Percentiles rank a stretch among this genome's conserved stretches.
phyloP scores from a whole-genome alignment of 2,329 filamentous ascomycete species.

The Colletotrichum sp. region DNA sequence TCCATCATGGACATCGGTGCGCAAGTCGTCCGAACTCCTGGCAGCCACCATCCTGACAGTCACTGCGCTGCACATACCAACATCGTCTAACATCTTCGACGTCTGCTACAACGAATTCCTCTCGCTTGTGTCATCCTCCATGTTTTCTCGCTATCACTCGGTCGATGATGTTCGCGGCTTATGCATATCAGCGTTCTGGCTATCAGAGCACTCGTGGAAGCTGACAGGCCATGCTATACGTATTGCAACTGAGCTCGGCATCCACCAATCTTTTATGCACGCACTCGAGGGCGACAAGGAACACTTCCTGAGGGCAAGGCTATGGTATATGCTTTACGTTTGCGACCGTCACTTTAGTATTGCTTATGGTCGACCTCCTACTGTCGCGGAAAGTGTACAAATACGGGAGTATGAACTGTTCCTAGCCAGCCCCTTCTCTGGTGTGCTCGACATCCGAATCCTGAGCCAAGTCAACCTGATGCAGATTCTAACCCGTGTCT shows the following conservation, averaged over 20 bases:
- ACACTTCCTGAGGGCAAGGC: conserved; percentile 57
- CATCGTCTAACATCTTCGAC: conserved; percentile 55
- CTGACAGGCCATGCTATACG: conserved; percentile 62
- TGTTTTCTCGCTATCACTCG: conserved; percentile 63
- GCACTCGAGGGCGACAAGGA: conserved; percentile 50
- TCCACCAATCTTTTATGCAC: conserved; percentile 58
- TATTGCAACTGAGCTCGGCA: conserved; percentile 60
- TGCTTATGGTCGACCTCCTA: conserved; percentile 34
- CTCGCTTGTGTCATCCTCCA: conserved; percentile 58
- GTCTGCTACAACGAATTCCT: conserved; percentile 63
- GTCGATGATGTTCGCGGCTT: conserved; percentile 66
- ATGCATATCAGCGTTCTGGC: conserved; percentile 68
- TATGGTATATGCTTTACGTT: conserved; percentile 58
- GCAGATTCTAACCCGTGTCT: conserved; percentile 24
- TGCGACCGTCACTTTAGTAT: conserved; percentile 38
- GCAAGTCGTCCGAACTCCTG: conserved; percentile 60
- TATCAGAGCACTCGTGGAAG: conserved; percentile 67
- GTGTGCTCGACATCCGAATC: conserved; percentile 23
- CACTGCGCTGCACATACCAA: conserved; percentile 63
- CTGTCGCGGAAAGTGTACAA: conserved; percentile 25
- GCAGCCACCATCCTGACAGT: conserved; percentile 64
- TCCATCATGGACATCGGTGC: conserved; percentile 51
- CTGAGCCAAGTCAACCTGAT: conserved; percentile 26
- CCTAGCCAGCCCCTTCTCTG: conserved; percentile 24
- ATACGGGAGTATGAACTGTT: conserved; percentile 30